Evolutionary conservation across 2,329 filamentous ascomycete species (phyloP).

Genomic region (Balansia obtecta): DNA sequence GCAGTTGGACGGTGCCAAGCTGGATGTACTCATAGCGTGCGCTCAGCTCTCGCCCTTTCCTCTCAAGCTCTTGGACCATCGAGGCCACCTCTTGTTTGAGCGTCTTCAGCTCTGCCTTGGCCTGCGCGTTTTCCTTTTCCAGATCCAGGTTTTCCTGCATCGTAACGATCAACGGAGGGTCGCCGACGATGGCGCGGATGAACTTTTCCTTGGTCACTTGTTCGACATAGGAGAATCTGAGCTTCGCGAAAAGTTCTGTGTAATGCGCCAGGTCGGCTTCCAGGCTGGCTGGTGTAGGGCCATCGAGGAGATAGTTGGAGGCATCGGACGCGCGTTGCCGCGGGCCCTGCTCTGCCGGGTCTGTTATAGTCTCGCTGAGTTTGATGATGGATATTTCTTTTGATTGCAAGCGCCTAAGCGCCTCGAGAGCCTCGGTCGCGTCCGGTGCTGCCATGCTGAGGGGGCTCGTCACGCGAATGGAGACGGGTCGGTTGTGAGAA

Average conservation of each 20-base stretch:
- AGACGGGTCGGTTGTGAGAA: neutral
- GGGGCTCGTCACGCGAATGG: neutral
- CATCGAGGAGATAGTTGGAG: constrained; percentile 51
- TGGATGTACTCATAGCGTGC: constrained; percentile 38
- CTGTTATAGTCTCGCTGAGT: constrained; percentile 62
- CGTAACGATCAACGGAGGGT: constrained; percentile 76
- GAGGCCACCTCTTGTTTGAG: constrained; percentile 68
- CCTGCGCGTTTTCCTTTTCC: constrained; percentile 53
- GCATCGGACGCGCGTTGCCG: constrained; percentile 57
- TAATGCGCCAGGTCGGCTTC: constrained; percentile 82
- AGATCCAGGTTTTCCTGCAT: constrained; percentile 70
- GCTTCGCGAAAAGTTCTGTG: constrained; percentile 88
- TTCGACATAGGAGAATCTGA: constrained; percentile 94
- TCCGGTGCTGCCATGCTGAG: constrained; percentile 19
- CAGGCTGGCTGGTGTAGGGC: constrained; percentile 61
- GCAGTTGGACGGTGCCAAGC: constrained; percentile 34
- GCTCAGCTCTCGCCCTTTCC: constrained; percentile 45
- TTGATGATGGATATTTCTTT: constrained; percentile 60
- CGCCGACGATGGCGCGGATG: constrained; percentile 80
- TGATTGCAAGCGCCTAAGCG: constrained; percentile 41
- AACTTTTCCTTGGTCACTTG: constrained; percentile 99
- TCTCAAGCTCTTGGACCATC: constrained; percentile 62
- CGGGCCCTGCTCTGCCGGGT: constrained; percentile 27
- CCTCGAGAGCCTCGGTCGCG: constrained; percentile 29
- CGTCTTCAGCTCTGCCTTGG: constrained; percentile 65